Base-by-base conservation (phyloP, 2,329 filamentous ascomycete genomes). In the Byssoonygena ceratinophila region DNA sequence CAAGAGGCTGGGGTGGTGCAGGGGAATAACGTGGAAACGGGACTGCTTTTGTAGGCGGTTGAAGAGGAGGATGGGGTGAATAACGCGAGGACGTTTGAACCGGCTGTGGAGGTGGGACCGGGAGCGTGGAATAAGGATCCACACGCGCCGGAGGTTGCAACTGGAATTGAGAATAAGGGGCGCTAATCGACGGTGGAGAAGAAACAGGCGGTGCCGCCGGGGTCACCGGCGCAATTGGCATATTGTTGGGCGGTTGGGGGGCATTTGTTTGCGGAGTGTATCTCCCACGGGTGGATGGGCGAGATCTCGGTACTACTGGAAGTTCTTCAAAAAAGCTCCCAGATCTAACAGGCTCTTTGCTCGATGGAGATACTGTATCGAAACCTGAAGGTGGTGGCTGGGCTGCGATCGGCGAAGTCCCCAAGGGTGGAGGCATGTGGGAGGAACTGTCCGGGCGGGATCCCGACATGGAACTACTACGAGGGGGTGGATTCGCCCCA, bases 241-340 rank as follows among this genome's bases (percentile, higher is more conserved):
- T 46, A 63, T 60, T 50, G 59, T 65, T 44, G 64, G 62, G 58
- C 43, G 60, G 60, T 27, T 59, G 57, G 44, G 60, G 54, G 18
- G 59, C 55, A 31, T 59, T 62, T 9, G 66, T 63, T 36, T 66
- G 64, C 41, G 71, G 67, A 39, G 67, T 65, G 58, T 71, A 71
- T 52, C 70, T 67, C 4, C 69, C 71, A 20, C 66, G 62, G 52
- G 63, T 69, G 22, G 76, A 74, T 16, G 81, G 78, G 23, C 83
- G 78, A n/a, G 81, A 76, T 62, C 76, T 83, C 3, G 78, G 68
- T 1, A 76, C 67, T 48, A 84, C 67, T 1, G 86, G 86, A 20
- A 91, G 72, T 51, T 91, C 86, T 66, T 90, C 86, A 59, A 89
- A 91, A 65, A 91, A 91, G 59, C 77, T 81, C 55, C 68, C 69